Conservation (phyloP, 495 filamentous ascomycete genomes). For the Aspergillus olivimuriae region DNA sequence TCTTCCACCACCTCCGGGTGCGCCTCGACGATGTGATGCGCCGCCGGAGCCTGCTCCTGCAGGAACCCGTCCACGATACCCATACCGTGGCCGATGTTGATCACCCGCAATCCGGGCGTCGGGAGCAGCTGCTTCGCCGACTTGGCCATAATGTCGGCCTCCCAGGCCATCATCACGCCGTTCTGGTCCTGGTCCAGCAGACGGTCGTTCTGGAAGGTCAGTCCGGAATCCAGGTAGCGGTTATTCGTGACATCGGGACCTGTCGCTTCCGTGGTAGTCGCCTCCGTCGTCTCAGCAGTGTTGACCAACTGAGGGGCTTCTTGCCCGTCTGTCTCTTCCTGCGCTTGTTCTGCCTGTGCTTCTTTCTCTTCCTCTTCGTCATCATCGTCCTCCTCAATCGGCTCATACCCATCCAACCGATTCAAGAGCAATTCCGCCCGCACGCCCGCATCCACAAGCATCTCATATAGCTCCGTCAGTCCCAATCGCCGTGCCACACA, state of each 20-base stretch:
- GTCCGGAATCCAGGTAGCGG: constrained; percentile 68
- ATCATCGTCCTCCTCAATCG: constrained; percentile 37
- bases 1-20: constrained; percentile 74
- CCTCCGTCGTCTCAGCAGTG: constrained; percentile 7
- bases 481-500: constrained; percentile 74
- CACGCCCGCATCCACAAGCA: constrained; percentile 88
- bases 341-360: constrained; percentile 16
- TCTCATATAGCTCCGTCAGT: constrained; percentile 65
- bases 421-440: constrained; percentile 81
- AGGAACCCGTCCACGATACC: constrained; percentile 89
- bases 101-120: constrained; percentile 54
- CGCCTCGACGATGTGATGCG: constrained; percentile 88
- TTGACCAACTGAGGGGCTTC: constrained; percentile 28
- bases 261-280: constrained; percentile 10
- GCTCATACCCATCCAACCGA: constrained; percentile 70
- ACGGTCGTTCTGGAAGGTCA: constrained; percentile 67
- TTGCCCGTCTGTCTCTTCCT: constrained; percentile 13
- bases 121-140: constrained; percentile 62
- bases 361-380: constrained; percentile 19
- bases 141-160: constrained; percentile 79
- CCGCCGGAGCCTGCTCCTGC: constrained; percentile 54
- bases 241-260: constrained; percentile 51
- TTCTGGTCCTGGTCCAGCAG: constrained; percentile 77
- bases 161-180: constrained; percentile 98
- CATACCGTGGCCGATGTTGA: constrained; percentile 96